Conservation (phyloP, 2,329 filamentous ascomycete genomes). For the Colletotrichum phormii region DNA sequence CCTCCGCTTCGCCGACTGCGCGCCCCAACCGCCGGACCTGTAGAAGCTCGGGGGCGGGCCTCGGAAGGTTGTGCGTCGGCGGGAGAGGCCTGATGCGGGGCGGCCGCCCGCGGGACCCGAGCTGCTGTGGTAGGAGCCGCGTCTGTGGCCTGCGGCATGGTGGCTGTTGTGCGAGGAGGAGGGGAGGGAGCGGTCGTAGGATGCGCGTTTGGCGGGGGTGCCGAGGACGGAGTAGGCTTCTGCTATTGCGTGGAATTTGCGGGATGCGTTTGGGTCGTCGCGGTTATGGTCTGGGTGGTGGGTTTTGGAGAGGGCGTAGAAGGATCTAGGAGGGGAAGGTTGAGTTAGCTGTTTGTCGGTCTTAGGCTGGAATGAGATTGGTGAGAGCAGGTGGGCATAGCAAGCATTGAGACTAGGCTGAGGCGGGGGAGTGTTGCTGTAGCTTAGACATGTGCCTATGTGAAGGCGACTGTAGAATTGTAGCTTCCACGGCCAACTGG, state of each 20-base stretch:
- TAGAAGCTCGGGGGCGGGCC: slow-evolving; percentile 94
- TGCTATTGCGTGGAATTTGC: slow-evolving; percentile 84
- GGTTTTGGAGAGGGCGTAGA: slow-evolving; percentile 90
- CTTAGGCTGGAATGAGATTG: background rate
- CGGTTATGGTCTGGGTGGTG: slow-evolving; percentile 95
- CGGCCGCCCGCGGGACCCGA: slow-evolving; percentile 76
- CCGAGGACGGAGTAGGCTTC: slow-evolving; percentile 86
- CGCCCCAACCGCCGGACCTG: slow-evolving; percentile 81
- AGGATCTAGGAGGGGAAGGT: slow-evolving; percentile 63
- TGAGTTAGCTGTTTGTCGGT: background rate
- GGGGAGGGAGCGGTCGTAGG: slow-evolving; percentile 81
- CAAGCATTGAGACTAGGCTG: background rate
- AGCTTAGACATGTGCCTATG: background rate
- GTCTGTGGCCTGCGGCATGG: slow-evolving; percentile 42
- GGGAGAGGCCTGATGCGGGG: slow-evolving; percentile 83
- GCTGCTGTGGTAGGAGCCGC: slow-evolving; percentile 65
- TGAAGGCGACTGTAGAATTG: background rate
- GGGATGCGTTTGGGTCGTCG: slow-evolving; percentile 75
- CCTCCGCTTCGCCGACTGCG: slow-evolving; percentile 68
- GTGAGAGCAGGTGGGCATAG: background rate
- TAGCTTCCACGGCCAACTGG: background rate
- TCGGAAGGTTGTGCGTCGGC: slow-evolving; percentile 79
- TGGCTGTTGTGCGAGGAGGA: slow-evolving; percentile 46
- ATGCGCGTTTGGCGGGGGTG: slow-evolving; percentile 77
- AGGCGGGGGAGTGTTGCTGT: slow-evolving; percentile 14